Base-by-base conservation (phyloP, 768 basidiomycete species). In the Stropharia rugosoannulata region DNA sequence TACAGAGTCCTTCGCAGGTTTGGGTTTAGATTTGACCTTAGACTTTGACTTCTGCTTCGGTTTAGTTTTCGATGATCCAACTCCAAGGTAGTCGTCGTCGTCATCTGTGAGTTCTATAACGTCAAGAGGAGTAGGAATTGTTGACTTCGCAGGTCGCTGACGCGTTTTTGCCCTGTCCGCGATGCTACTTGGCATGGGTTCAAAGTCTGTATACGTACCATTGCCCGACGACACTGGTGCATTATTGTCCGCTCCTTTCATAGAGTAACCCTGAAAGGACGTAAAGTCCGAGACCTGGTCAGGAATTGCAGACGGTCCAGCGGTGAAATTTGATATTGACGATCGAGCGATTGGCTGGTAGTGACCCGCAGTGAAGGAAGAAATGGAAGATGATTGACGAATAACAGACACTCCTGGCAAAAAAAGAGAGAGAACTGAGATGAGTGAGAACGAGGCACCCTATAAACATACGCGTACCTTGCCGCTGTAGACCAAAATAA, bases 151-250 rank as follows among this genome's bases (percentile, higher is more conserved):
- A 18, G 66, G 72, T 19, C 82, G 69, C 54, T 78, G 73, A 15
- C 83, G 81, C 67, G 74, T 81, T 62, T 84, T 84, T 47, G 83
- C 79, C 15, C 83, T 75, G 40, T 85, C 83, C n/a, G 83, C 82
- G 22, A 83, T 82, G 58, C 67, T 77, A 18, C 57, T 42, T 13
- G 54, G 36, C 18, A 64, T 45, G 22, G 55, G 55, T 29, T 65
- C 63, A 27, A 60, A 49, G 48, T 60, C 44, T 25, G 54, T 40
- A 16, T 54, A 51, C 9, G 46, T 43, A 45, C 35, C 51, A 25
- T 49, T 40, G 12, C 54, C 40, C 16, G 54, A 42, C n/a, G 54
- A 37, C 15, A 49, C 40, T 25, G 51, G 50, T 3, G 59, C 61
- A 18, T 59, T 55, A n/a, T 53, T 40, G 2, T 51, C 35, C 13